These are phyloP conservation scores for Trichoderma gamsii DNA, from an alignment of 495 filamentous ascomycete genomes.

Conservation along the genomic window DNA sequence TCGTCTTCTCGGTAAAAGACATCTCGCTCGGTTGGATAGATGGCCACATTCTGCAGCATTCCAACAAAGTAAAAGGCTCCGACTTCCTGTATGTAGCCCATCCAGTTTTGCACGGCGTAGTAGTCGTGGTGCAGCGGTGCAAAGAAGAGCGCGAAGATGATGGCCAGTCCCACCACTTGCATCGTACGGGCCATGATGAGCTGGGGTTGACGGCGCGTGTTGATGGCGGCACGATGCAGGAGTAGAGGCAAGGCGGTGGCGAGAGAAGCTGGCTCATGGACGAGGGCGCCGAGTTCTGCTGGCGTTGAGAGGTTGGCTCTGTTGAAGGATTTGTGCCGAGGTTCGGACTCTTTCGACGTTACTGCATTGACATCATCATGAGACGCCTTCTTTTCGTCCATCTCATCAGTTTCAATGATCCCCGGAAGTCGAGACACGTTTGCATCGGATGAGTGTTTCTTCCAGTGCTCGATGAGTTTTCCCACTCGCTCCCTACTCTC, in stretches of 20 bases:
- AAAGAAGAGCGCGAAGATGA: conserved; percentile 65
- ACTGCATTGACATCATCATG: neutral
- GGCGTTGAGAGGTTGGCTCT: conserved; percentile 51
- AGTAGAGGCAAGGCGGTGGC: conserved; percentile 55
- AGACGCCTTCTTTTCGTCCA: neutral
- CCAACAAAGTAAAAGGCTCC: conserved; percentile 67
- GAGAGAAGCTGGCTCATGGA: conserved; percentile 56
- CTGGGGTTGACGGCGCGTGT: conserved; percentile 59
- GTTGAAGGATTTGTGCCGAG: conserved; percentile 18
- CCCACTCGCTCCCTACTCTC: conserved; percentile 54
- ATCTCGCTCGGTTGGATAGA: conserved; percentile 63
- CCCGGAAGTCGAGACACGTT: neutral
- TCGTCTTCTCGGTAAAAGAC: conserved; percentile 67
- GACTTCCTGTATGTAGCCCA: conserved; percentile 66
- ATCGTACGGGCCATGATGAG: conserved; percentile 58
- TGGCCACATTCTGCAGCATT: conserved; percentile 70
- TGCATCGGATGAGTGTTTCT: neutral
- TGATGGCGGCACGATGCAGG: conserved; percentile 56
- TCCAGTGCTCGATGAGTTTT: conserved; percentile 51
- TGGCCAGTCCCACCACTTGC: conserved; percentile 60
- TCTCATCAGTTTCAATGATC: conserved; percentile 7
- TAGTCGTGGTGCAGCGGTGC: conserved; percentile 63
- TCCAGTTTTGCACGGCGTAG: conserved; percentile 59
- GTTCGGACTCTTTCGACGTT: neutral
- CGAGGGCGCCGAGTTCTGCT: conserved; percentile 61